Evolutionary conservation across 2,329 filamentous ascomycete genomes (phyloP).

Genomic region (Grosmannia huntii): DNA sequence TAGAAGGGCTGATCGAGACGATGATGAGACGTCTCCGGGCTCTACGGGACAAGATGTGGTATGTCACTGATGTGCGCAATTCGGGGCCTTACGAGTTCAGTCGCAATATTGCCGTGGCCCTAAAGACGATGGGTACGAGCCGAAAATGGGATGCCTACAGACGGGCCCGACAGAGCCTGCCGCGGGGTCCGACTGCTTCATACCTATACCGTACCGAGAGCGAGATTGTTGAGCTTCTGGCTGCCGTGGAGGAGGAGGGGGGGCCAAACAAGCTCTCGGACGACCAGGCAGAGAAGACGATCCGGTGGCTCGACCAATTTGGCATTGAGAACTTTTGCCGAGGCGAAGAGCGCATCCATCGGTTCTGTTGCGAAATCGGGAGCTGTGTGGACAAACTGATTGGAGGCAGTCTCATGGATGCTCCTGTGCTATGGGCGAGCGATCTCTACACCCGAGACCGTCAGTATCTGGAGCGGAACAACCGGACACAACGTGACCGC

Average conservation of each 20-base stretch:
- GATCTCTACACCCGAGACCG: constrained; percentile 75
- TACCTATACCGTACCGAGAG: constrained; percentile 72
- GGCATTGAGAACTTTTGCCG: constrained; percentile 87
- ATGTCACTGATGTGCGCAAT: constrained; percentile 83
- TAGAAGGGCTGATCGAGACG: constrained; percentile 59
- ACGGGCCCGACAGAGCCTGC: constrained; percentile 32
- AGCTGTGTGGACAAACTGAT: constrained; percentile 76
- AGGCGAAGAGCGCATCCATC: constrained; percentile 88
- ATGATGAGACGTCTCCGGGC: constrained; percentile 64
- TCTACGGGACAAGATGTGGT: constrained; percentile 97
- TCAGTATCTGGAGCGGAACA: constrained; percentile 37
- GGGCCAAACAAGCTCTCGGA: constrained; percentile 94
- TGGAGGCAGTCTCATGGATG: constrained; percentile 70
- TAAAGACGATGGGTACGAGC: constrained; percentile 78
- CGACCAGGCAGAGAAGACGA: constrained; percentile 77
- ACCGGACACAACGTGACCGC: constrained; percentile 27
- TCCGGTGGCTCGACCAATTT: constrained; percentile 68
- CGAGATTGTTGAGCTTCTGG: constrained; percentile 77
- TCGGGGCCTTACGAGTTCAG: constrained; percentile 82
- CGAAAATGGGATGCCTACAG: constrained; percentile 29
- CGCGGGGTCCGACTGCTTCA: constrained; percentile 36
- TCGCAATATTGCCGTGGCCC: constrained; percentile 69
- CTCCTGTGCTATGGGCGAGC: constrained; percentile 84
- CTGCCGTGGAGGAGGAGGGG: constrained; percentile 69
- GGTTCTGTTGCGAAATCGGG: constrained; percentile 83